A percentile compares a stretch with the other conserved stretches of the same genome.
These are phyloP conservation scores for Aspergillus sp. DNA, from an alignment of 2,329 filamentous ascomycete species.

Conservation along the genomic window DNA sequence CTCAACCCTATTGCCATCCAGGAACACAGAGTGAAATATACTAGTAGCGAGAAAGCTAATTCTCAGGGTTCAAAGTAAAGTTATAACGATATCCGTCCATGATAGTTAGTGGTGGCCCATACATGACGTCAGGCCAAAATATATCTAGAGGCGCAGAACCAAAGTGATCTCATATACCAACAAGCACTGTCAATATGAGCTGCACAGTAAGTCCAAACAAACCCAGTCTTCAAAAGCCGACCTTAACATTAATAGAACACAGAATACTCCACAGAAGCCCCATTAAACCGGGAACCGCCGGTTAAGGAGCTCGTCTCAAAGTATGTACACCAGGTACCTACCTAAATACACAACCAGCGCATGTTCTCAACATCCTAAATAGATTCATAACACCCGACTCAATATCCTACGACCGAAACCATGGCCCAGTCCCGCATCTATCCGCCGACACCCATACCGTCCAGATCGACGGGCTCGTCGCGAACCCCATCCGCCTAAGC, in stretches of 20 bases:
- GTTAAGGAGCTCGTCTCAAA: slow-evolving; percentile 29
- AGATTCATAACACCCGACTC: slow-evolving; percentile 55
- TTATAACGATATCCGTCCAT: too few relatives aligned
- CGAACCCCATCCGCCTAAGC: slow-evolving; percentile 45
- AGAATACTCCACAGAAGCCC: slow-evolving; percentile 26
- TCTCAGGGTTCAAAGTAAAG: too few relatives aligned
- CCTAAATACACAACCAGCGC: background rate
- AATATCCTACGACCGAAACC: slow-evolving; percentile 58
- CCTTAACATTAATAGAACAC: slow-evolving; percentile 7
- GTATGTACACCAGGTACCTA: slow-evolving; percentile 14
- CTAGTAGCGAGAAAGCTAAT: too few relatives aligned
- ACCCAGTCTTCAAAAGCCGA: background rate
- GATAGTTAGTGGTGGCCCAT: background rate
- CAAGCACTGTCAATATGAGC: background rate
- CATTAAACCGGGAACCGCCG: slow-evolving; percentile 34
- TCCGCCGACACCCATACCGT: slow-evolving; percentile 44
- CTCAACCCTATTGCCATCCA: too few relatives aligned
- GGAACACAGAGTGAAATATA: too few relatives aligned
- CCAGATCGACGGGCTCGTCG: slow-evolving; percentile 51
- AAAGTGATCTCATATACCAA: background rate
- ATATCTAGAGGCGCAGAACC: background rate
- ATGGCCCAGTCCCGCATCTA: slow-evolving; percentile 54
- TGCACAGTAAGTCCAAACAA: background rate
- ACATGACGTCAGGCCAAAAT: background rate
- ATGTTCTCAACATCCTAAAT: background rate